Conservation (phyloP, 116 monocot species). For the Posidonia oceanica region DNA sequence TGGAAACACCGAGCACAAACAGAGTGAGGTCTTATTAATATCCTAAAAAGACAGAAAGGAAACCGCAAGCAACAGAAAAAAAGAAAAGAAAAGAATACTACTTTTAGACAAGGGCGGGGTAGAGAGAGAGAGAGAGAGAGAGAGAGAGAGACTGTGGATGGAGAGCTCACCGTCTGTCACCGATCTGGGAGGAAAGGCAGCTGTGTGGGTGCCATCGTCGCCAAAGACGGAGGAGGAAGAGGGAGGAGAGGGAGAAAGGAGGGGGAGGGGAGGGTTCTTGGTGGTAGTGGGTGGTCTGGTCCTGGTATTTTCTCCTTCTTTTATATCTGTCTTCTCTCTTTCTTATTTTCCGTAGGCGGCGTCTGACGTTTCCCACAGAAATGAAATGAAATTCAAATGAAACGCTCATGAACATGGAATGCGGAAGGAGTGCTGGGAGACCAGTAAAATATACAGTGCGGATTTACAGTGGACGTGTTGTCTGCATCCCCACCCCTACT, state of each 20-base stretch:
- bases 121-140: background rate
- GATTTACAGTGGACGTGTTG: too few relatives aligned
- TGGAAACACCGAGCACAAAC: background rate
- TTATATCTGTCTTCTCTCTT: background rate
- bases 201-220: background rate
- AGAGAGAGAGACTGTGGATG: background rate
- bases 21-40: background rate
- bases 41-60: background rate
- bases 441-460: too few relatives aligned
- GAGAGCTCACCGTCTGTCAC: too few relatives aligned
- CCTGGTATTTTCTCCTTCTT: background rate
- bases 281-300: background rate
- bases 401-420: background rate
- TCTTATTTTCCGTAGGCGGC: conserved; percentile 1
- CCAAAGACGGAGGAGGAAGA: background rate
- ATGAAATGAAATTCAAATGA: conserved; percentile 6
- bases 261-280: background rate
- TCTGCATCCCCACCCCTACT: too few relatives aligned
- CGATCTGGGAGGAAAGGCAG: too few relatives aligned
- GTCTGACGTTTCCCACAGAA: conserved; percentile 2
- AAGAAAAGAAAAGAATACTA: background rate
- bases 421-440: background rate
- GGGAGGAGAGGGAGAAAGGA: background rate
- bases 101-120: background rate
- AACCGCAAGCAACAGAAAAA: background rate